Evolutionary conservation across 2,329 filamentous ascomycete species (phyloP).

Genomic region (Sclerotinia minor): DNA sequence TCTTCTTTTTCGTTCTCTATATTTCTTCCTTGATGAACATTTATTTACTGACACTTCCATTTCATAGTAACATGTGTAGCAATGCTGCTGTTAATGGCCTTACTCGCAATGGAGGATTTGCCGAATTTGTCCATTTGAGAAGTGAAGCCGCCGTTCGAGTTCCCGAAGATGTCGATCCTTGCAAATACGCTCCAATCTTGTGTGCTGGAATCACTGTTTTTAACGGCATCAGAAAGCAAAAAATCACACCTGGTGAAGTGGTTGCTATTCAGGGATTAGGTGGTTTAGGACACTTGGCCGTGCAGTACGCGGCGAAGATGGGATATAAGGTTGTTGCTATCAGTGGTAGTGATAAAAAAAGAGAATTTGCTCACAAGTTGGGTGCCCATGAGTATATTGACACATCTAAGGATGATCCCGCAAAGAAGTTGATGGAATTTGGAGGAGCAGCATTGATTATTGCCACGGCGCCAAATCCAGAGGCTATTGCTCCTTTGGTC

Average conservation of each 20-base stretch:
- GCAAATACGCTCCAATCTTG: conserved; percentile 58
- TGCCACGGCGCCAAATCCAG: conserved; percentile 61
- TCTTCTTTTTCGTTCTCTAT: too few species aligned
- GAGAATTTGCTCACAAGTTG: conserved; percentile 62
- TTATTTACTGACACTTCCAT: not conserved
- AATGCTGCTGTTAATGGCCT: conserved; percentile 65
- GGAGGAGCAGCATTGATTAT: conserved; percentile 64
- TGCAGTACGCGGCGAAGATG: conserved; percentile 75
- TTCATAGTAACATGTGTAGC: conserved; percentile 61
- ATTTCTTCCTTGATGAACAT: not conserved
- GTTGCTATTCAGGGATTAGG: conserved; percentile 69
- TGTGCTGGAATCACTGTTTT: conserved; percentile 67
- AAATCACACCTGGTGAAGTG: conserved; percentile 52
- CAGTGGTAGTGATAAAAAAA: conserved; percentile 65
- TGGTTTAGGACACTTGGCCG: conserved; percentile 73
- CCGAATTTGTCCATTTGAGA: conserved; percentile 61
- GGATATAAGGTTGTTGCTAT: conserved; percentile 72
- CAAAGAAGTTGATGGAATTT: conserved; percentile 52
- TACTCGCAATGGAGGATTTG: conserved; percentile 65
- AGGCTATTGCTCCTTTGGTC: conserved; percentile 54
- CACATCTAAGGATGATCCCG: conserved; percentile 52
- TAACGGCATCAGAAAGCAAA: conserved; percentile 57
- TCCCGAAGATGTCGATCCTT: conserved; percentile 53
- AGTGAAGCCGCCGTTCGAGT: conserved; percentile 61
- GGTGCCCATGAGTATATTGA: conserved; percentile 64